Percentiles rank a stretch among this genome's conserved stretches.
Evolutionary conservation across 2,329 filamentous ascomycete genomes (phyloP).

Genomic region (Arthroderma uncinatum): DNA sequence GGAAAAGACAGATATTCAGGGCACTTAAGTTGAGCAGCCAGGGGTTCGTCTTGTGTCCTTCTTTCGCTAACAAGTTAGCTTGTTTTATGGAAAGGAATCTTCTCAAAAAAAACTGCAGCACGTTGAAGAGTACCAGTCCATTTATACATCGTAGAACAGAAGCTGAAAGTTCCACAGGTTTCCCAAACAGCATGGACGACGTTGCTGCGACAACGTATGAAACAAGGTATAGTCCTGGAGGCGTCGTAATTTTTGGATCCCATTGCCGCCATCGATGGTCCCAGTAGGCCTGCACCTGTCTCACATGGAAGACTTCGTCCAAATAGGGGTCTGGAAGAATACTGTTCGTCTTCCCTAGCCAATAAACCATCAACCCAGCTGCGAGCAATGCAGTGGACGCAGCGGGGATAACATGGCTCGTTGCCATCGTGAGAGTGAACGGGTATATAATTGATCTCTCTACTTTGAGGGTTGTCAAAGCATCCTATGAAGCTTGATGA

Average conservation of each 20-base stretch:
- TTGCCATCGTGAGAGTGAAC: neutral
- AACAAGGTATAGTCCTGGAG: conserved; percentile 62
- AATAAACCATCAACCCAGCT: conserved; percentile 19
- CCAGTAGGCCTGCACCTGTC: conserved; percentile 84
- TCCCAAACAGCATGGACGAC: conserved; percentile 18
- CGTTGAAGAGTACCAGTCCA: conserved; percentile 25
- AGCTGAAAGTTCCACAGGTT: conserved; percentile 25
- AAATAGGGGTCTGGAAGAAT: conserved; percentile 49
- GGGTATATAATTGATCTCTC: neutral
- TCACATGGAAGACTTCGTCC: conserved; percentile 54
- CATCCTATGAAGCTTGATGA: neutral
- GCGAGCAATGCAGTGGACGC: neutral
- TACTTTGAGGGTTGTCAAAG: neutral
- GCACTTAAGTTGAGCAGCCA: conserved; percentile 32
- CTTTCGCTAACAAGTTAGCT: conserved; percentile 9
- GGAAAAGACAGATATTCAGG: conserved; percentile 74
- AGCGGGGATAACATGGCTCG: neutral
- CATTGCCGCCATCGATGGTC: conserved; percentile 61
- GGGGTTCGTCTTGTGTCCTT: neutral
- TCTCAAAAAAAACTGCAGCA: conserved; percentile 43
- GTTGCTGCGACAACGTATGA: conserved; percentile 37
- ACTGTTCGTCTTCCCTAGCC: conserved; percentile 37
- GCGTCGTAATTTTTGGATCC: conserved; percentile 97
- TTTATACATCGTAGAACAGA: conserved; percentile 30
- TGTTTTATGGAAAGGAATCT: conserved; percentile 41